A percentile compares a stretch with the other conserved stretches of the same genome.
Conservation (phyloP, 257 asterid species). For the Eustoma russellianum region DNA sequence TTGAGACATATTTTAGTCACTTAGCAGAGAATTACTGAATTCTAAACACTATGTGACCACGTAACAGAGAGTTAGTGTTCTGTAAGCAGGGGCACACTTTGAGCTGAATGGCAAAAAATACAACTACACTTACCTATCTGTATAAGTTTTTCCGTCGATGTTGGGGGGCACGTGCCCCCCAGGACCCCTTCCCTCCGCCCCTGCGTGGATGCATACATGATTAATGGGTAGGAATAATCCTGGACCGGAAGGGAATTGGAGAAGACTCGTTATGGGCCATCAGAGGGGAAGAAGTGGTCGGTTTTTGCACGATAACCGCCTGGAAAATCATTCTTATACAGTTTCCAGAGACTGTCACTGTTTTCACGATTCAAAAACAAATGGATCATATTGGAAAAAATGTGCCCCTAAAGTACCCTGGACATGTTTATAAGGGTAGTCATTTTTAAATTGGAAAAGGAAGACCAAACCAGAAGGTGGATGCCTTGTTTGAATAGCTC, state of each 20-base stretch:
- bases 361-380: conserved; percentile 13
- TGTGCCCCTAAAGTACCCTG: conserved; percentile 10
- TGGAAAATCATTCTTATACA: conserved; percentile 22
- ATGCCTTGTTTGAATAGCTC: conserved; percentile 10
- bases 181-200: too few relatives aligned
- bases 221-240: conserved; percentile 14
- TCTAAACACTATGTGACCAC: too few relatives aligned
- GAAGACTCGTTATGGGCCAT: conserved; percentile 27
- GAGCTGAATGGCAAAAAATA: too few relatives aligned
- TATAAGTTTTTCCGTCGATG: too few relatives aligned
- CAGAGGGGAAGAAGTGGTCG: conserved; percentile 26
- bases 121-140: too few relatives aligned
- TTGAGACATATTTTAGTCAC: too few relatives aligned
- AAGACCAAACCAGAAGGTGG: background rate
- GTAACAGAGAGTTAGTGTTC: too few relatives aligned
- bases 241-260: conserved; percentile 11
- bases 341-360: conserved; percentile 12
- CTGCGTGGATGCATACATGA: conserved; percentile 19
- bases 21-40: too few relatives aligned
- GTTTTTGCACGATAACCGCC: conserved; percentile 15
- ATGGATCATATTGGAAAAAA: conserved; percentile 16
- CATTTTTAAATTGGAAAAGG: conserved; percentile 9
- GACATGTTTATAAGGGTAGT: conserved; percentile 13
- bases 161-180: too few relatives aligned
- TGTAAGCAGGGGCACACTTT: too few relatives aligned